These are phyloP conservation scores for Solanum paucissectum DNA, from an alignment of 257 asterid species.

Conservation along the genomic window DNA sequence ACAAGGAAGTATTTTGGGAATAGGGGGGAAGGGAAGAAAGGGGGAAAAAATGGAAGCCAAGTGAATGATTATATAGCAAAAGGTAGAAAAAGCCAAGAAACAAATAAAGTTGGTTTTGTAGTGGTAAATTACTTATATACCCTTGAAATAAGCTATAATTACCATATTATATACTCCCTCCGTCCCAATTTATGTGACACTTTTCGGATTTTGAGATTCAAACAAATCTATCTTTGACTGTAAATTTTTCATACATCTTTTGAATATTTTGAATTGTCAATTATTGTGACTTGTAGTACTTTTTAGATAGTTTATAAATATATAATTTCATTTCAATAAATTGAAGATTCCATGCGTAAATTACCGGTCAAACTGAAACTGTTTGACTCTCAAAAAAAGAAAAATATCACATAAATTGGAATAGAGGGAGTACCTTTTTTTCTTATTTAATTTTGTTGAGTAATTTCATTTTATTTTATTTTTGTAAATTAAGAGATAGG, in stretches of 20 bases:
- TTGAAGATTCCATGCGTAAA: too few relatives aligned
- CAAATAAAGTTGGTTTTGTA: slow-evolving; percentile 3
- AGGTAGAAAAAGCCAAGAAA: slow-evolving; percentile 26
- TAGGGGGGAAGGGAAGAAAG: slow-evolving; percentile 3
- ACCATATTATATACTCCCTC: not conserved
- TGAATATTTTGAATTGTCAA: not conserved
- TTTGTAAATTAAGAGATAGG: too few relatives aligned
- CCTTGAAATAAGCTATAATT: not conserved
- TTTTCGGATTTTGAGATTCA: not conserved
- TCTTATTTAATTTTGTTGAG: not conserved
- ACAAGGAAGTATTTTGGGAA: slow-evolving; percentile 9
- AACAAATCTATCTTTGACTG: not conserved
- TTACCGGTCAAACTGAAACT: too few relatives aligned
- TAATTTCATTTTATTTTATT: not conserved
- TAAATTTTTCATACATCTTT: not conserved
- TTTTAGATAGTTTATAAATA: too few relatives aligned
- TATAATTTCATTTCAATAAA: too few relatives aligned
- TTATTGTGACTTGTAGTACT: too few relatives aligned
- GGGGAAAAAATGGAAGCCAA: slow-evolving; percentile 13
- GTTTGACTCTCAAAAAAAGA: too few relatives aligned
- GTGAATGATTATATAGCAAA: slow-evolving; percentile 17
- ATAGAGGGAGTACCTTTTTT: not conserved
- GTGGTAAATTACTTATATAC: not conserved
- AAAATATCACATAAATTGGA: too few relatives aligned
- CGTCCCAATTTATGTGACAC: not conserved